A percentile compares a stretch with the other conserved stretches of the same genome.
Evolutionary conservation across 805 yeast species (phyloP).

Genomic region (Myxozyma kluyveri): DNA sequence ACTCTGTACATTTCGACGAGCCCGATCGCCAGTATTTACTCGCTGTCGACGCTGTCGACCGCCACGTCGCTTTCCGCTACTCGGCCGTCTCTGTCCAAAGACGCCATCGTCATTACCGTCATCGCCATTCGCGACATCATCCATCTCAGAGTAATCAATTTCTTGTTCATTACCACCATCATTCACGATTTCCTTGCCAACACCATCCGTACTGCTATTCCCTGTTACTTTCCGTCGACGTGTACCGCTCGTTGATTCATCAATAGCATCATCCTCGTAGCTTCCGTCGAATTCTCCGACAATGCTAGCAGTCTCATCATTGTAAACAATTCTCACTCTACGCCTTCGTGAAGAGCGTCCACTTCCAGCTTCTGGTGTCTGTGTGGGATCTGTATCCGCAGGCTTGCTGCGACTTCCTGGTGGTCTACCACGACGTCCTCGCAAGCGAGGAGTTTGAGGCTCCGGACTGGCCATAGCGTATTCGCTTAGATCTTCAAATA

Average conservation of each 20-base stretch:
- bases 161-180: too few relatives aligned
- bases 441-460: conserved; percentile 24
- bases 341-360: too few relatives aligned
- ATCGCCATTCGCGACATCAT: conserved; percentile 20
- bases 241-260: conserved; percentile 9
- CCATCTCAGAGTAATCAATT: too few relatives aligned
- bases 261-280: conserved; percentile 11
- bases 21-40: not conserved
- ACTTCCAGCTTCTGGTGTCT: conserved; percentile 6
- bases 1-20: conserved; percentile 4
- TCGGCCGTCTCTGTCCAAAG: conserved; percentile 20
- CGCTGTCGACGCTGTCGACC: conserved; percentile 15
- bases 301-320: too few relatives aligned
- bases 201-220: too few relatives aligned
- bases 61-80: conserved; percentile 13
- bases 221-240: not conserved
- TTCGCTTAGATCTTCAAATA: too few relatives aligned
- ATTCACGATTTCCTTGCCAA: too few relatives aligned
- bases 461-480: conserved; percentile 12
- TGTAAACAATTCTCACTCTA: too few relatives aligned
- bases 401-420: conserved; percentile 36
- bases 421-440: conserved; percentile 38
- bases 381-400: conserved; percentile 23
- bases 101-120: conserved; percentile 7
- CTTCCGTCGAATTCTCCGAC: conserved; percentile 27